Base-by-base conservation (phyloP, 2,329 filamentous ascomycete genomes). In the Fusarium sp. region DNA sequence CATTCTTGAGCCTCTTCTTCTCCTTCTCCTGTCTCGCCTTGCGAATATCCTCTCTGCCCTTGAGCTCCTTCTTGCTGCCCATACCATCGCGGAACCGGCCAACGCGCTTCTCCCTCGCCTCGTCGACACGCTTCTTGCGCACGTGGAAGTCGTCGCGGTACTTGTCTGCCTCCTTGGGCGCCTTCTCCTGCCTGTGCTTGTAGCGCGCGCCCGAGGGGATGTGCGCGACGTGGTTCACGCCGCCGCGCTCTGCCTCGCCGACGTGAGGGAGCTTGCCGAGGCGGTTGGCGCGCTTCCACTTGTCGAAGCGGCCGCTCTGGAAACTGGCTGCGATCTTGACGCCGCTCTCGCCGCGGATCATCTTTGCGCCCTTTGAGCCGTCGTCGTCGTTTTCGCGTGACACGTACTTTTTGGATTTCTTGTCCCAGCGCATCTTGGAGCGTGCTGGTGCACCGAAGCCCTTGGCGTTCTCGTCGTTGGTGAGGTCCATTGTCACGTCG, bases 301-400 rank as follows among this genome's bases (percentile, higher is more conserved):
- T 86, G 73, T 98, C 93, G 79, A 96, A 99, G 41, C 94, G 88
- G 32, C 96, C 95, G 75, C 89, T 93, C 73, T 94, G 89, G 85
- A 99, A 98, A 57, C 84, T 90, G 41, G 95, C 93, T 2, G 95
- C 92, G 69, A 99, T 97, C 81, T 97, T 98, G 80, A 94, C 92
- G 50, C 95, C 95, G 71, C 87, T 92, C 79, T 99, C 95, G 70
- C 95, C 93, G 61, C 86, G 84, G 53, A 97, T 89, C 79, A 97
- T 88, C 72, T 84, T 84, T 57, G 78, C 75, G 43, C 84, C 84
- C 72, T 88, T 89, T 68, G 81, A 96, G 35, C 95, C 95, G 78
- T 99, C 96, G 68, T 96, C 91, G 78, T 99, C 95, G 81, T 99
- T 98, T 68, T 88, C 88, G 32, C 91, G 87, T 11, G 91, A 83